Base-by-base conservation (phyloP, 176 grass and related monocot species). In the Aegilops tauschii region DNA sequence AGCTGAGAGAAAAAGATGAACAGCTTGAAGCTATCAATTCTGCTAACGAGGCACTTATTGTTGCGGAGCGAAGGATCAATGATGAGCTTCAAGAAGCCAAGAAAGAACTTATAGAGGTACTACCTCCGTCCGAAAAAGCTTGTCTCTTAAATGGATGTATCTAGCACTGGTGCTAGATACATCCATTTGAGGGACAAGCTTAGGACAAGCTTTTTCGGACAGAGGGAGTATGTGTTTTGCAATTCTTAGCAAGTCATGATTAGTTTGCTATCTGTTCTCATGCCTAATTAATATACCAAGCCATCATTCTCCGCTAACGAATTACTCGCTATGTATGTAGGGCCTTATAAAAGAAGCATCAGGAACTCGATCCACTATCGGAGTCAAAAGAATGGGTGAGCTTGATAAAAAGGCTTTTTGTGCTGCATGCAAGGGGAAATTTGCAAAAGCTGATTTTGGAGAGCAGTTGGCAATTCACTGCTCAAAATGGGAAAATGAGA, bases 351-450 rank as follows among this genome's bases (percentile, higher is more conserved):
- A 64, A 95, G 7, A 80, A 87, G 73, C 31, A 74, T 50, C 47
- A 28, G 50, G 31, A 82, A 27, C 12, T 58, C 84, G 90, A 23
- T 63, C 86, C n/a, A 11, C 8, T 17, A 82, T 98, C 75, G 93
- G 90, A 25, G 91, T 98, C 18, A 98, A 90, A 61, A 94, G 86
- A 80, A 95, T 94, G 93, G 91, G 96, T 44, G 90, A 92, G 47
- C 84, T 95, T 82, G 96, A 98, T 77, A 12, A 75, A 3, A 95
- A 91, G 79, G 80, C 83, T 44, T 95, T 98, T 75, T 8, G 59
- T 76, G 67, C 54, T 85, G 87, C 86, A 44, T 98, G 93, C 83
- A 91, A 83, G 76, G 21, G 27, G 17, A 90, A 83, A 73, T 86
- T 62, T 17, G 4, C 47, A 50, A 50, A 50, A 17, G 47, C 47